Base-by-base conservation (phyloP, 2,329 filamentous ascomycete species). In the Exophiala mesophila region DNA sequence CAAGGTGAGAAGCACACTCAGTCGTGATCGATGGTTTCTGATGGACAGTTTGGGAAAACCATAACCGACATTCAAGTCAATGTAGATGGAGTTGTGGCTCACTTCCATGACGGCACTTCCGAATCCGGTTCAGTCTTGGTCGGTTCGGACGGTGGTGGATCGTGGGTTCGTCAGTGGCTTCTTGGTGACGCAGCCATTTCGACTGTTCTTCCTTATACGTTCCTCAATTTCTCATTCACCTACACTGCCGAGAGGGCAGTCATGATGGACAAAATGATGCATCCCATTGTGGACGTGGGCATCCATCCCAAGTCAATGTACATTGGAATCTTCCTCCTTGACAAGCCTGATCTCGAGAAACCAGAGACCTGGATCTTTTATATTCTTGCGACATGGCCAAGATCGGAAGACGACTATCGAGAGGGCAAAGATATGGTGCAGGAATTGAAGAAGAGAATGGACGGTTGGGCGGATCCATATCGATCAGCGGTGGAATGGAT, bases 291-390 rank as follows among this genome's bases (percentile, higher is more conserved):
- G 6, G 55, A 54, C 33, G 35, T 55, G 12, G 51, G 39, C 10
- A 28, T 49, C 6, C 53, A 54, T 34, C 51, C 49, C 10, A 52
- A 52, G 20, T 44, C 45, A 12, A 52, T 52, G 49, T 52, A 52
- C 32, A 35, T 48, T 16, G 49, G 49, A 13, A 50, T 52, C 13
- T 37, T 50, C 23, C 18, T 53, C 18, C 52, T 53, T 4, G 52
- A 54, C 39, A 51, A 53, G 32, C 46, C 49, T 9, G 47, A 49
- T 31, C 44, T 49, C n/a, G 36, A 50, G 17, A 39, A 43, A 26
- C 52, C 52, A 2, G 47, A 49, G 16, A 50, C 52, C 5, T 54
- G 52, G 52, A 41, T 48, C 24, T 54, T 53, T 26, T 51, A 54
- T 24, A 39, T 52, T 23, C 41, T 50, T 2, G 45, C 44, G 9